These are phyloP conservation scores for Suillus occidentalis DNA, from an alignment of 768 basidiomycete genomes.

Conservation along the genomic window DNA sequence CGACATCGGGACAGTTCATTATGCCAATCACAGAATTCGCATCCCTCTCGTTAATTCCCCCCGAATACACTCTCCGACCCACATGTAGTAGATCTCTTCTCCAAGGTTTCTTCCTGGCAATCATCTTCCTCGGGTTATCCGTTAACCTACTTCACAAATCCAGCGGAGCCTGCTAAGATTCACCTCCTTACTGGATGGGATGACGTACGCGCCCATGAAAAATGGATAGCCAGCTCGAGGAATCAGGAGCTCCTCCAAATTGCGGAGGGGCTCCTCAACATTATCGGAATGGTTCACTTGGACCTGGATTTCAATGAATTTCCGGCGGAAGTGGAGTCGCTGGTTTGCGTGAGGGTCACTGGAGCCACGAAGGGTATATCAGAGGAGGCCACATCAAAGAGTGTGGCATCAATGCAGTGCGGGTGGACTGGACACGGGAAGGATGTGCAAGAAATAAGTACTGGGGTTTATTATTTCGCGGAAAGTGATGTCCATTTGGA, in stretches of 20 bases:
- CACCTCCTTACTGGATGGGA: conserved; percentile 48
- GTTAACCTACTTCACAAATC: conserved; percentile 37
- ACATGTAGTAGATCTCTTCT: conserved; percentile 31
- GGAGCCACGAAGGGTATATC: neutral
- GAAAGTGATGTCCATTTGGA: neutral
- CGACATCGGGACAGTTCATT: neutral
- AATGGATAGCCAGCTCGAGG: conserved; percentile 41
- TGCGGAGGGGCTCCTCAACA: conserved; percentile 30
- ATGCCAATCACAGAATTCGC: conserved; percentile 50
- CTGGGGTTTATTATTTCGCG: conserved; percentile 17
- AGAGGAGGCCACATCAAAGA: neutral
- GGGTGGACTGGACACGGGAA: conserved; percentile 14
- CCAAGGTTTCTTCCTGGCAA: conserved; percentile 35
- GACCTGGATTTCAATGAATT: conserved; percentile 39
- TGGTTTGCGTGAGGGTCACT: conserved; percentile 14
- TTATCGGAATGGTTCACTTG: conserved; percentile 40
- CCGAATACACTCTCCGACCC: conserved; percentile 32
- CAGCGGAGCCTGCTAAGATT: conserved; percentile 22
- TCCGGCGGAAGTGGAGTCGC: conserved; percentile 10
- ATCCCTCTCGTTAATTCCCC: conserved; percentile 34
- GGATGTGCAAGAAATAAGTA: conserved; percentile 11
- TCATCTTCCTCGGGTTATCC: conserved; percentile 42
- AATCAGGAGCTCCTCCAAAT: conserved; percentile 39
- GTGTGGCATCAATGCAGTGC: neutral
- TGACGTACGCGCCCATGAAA: conserved; percentile 39